These are phyloP conservation scores for Dactylellina cionopaga DNA, from an alignment of 2,329 filamentous ascomycete species.

Conservation along the genomic window DNA sequence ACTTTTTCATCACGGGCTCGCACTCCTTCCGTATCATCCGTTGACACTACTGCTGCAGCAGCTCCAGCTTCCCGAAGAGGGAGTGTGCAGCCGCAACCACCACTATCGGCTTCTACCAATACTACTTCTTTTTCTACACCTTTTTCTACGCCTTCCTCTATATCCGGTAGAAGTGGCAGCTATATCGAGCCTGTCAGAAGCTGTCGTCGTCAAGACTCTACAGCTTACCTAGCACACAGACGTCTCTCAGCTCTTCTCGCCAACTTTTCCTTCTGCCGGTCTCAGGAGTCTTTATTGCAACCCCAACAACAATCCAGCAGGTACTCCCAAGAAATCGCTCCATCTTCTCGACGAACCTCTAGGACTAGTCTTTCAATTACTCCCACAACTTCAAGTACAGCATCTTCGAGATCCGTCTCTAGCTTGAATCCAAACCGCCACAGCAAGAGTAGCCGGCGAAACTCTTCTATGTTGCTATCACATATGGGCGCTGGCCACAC, in stretches of 20 bases:
- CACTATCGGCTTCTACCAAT: neutral
- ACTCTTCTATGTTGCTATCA: constrained; percentile 17
- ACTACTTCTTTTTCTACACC: too few species aligned
- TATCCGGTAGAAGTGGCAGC: constrained; percentile 14
- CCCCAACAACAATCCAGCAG: neutral
- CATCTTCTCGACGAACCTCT: constrained; percentile 22
- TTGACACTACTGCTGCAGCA: constrained; percentile 29
- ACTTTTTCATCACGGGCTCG: constrained; percentile 7
- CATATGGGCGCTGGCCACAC: constrained; percentile 29
- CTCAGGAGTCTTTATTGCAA: constrained; percentile 20
- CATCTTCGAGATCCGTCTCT: constrained; percentile 14
- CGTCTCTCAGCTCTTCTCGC: constrained; percentile 12
- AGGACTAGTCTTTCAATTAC: constrained; percentile 17
- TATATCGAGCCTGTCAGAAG: neutral
- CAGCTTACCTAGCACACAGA: constrained; percentile 8
- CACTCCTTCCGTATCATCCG: constrained; percentile 21
- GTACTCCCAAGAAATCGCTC: constrained; percentile 22
- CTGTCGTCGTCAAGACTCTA: constrained; percentile 16
- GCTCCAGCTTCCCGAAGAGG: constrained; percentile 20
- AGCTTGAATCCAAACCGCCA: constrained; percentile 20
- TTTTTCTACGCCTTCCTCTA: neutral
- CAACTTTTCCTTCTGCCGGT: constrained; percentile 20
- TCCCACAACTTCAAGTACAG: constrained; percentile 23
- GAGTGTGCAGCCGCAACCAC: constrained; percentile 1
- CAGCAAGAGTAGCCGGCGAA: neutral